These are phyloP conservation scores for Aphanomyces euteiches DNA, from an alignment of 352 stramenopile genomes.

Conservation along the genomic window DNA sequence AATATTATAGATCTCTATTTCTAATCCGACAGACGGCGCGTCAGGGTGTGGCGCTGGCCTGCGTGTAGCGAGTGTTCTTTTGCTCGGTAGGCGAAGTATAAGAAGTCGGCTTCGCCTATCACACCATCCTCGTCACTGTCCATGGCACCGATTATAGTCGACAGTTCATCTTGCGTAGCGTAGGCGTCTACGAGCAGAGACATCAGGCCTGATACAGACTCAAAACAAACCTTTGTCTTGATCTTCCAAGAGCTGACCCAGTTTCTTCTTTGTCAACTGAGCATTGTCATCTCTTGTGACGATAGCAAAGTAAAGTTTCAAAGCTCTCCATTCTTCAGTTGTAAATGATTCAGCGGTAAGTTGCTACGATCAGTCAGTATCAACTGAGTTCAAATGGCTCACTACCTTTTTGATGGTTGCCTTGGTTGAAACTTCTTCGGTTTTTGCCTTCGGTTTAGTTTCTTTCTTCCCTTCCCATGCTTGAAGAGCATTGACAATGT, in stretches of 20 bases:
- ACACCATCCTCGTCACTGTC: conserved; percentile 72
- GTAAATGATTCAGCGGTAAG: conserved; percentile 59
- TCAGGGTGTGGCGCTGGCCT: not conserved
- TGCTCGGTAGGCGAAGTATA: conserved; percentile 76
- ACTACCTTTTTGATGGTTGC: too few species aligned
- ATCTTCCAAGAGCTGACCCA: conserved; percentile 72
- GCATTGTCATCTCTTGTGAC: conserved; percentile 64
- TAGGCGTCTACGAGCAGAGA: conserved; percentile 58
- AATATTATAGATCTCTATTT: conserved; percentile 12
- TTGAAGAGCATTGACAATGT: conserved; percentile 27
- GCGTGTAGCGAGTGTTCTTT: not conserved
- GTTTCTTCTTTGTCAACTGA: conserved; percentile 75
- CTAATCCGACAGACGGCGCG: conserved; percentile 19
- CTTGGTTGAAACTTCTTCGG: too few species aligned
- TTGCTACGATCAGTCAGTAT: conserved; percentile 11
- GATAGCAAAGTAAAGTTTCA: conserved; percentile 70
- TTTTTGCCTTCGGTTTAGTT: not conserved
- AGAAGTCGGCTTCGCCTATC: conserved; percentile 75
- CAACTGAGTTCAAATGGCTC: too few species aligned
- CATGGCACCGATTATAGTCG: conserved; percentile 71
- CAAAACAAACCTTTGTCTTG: conserved; percentile 65
- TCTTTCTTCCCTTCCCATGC: conserved; percentile 22
- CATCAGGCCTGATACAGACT: not conserved
- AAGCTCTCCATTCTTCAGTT: conserved; percentile 62
- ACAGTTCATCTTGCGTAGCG: conserved; percentile 74